A percentile compares a stretch with the other conserved stretches of the same genome.
Evolutionary conservation across 805 yeast species (phyloP).

Genomic region (Ogataea chonburiensis): DNA sequence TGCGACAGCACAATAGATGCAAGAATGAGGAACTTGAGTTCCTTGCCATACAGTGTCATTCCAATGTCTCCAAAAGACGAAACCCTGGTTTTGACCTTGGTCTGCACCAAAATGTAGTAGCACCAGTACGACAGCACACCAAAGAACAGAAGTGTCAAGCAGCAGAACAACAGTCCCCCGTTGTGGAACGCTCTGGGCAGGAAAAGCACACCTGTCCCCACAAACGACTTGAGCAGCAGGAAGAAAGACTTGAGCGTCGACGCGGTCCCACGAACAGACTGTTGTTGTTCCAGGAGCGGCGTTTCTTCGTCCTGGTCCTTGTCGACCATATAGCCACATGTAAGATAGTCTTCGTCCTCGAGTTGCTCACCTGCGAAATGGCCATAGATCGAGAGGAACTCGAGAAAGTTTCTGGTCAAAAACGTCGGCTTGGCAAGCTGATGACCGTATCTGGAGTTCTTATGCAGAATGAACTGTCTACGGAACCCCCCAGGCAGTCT

Average conservation of each 20-base stretch:
- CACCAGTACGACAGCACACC: constrained; percentile 78
- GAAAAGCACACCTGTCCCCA: constrained; percentile 75
- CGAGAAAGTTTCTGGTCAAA: constrained; percentile 70
- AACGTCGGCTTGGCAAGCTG: constrained; percentile 41
- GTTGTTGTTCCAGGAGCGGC: constrained; percentile 24
- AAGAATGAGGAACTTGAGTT: constrained; percentile 63
- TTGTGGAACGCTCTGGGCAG: constrained; percentile 68
- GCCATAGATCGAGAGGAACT: constrained; percentile 75
- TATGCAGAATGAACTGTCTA: constrained; percentile 56
- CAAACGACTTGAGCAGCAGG: constrained; percentile 67
- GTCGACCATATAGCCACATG: constrained; percentile 41
- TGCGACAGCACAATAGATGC: constrained; percentile 68
- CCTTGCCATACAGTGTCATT: constrained; percentile 54
- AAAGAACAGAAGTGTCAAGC: constrained; percentile 51
- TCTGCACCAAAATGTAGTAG: constrained; percentile 58
- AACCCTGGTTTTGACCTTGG: constrained; percentile 60
- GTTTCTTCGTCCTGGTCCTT: constrained; percentile 38
- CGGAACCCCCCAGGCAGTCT: constrained; percentile 84
- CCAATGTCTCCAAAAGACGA: constrained; percentile 84
- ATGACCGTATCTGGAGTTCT: constrained; percentile 30
- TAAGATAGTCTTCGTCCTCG: constrained; percentile 62
- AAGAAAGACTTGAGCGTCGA: constrained; percentile 72
- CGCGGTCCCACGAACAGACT: constrained; percentile 53
- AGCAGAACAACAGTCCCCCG: constrained; percentile 68
- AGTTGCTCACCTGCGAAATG: constrained; percentile 85